phyloP scores from a whole-genome alignment of 495 filamentous ascomycete species.

The Cudoniella acicularis region DNA sequence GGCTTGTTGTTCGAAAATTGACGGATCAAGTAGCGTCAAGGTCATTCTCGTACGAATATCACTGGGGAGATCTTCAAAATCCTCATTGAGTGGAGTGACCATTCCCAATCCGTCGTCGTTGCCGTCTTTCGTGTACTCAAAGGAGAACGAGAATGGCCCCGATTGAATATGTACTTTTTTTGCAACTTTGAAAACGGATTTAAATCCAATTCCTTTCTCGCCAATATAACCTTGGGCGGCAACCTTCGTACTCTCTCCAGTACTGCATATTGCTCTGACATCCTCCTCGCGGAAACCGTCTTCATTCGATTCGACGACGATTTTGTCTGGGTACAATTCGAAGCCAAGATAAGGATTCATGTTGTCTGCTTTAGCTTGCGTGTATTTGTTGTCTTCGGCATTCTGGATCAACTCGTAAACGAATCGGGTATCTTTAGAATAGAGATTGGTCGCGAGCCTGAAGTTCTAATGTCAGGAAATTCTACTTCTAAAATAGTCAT shows the following conservation, averaged over 20 bases:
- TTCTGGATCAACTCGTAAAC: constrained; percentile 43
- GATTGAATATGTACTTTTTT: constrained; percentile 36
- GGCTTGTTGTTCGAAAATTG: not conserved
- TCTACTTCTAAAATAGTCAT: no score
- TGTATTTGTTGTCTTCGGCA: constrained; percentile 38
- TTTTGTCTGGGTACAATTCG: constrained; percentile 17
- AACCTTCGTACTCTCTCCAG: constrained; percentile 27
- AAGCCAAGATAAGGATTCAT: constrained; percentile 26
- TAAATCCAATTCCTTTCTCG: constrained; percentile 47
- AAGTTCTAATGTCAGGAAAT: no score
- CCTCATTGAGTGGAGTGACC: not conserved
- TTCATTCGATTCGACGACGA: constrained; percentile 38
- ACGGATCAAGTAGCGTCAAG: not conserved
- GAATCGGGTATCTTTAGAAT: no score
- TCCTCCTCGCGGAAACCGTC: constrained; percentile 35
- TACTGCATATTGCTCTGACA: constrained; percentile 34
- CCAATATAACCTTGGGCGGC: constrained; percentile 30
- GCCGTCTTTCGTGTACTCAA: constrained; percentile 23
- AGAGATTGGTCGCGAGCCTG: no score
- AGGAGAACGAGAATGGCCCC: constrained; percentile 36
- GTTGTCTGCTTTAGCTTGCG: not conserved
- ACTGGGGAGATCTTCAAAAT: not conserved
- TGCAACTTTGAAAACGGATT: constrained; percentile 42
- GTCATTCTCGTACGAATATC: not conserved
- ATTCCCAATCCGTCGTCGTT: not conserved